phyloP scores from a whole-genome alignment of 768 basidiomycete genomes.

The Rhodosporidiobolus odoratus region DNA sequence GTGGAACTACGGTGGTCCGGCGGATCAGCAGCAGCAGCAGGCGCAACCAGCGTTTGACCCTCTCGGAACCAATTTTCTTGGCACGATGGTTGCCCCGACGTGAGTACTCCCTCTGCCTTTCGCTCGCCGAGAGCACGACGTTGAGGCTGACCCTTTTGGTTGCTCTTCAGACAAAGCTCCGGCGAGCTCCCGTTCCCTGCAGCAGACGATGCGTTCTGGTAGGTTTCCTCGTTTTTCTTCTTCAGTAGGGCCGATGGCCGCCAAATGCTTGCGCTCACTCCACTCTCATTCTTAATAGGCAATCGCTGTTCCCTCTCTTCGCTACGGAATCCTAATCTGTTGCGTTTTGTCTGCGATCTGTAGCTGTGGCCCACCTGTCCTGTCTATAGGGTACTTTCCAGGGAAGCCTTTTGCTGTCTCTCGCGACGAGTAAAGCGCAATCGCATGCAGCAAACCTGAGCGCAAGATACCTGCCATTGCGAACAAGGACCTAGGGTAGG shows the following conservation, averaged over 20 bases:
- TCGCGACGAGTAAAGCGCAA: too few species aligned
- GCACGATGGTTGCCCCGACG: not conserved
- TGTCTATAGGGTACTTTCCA: too few species aligned
- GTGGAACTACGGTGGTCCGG: not conserved
- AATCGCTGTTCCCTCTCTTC: slow-evolving; percentile 11
- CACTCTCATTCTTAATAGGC: not conserved
- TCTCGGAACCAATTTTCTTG: not conserved
- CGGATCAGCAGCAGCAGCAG: not conserved
- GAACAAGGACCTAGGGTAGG: too few species aligned
- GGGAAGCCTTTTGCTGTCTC: too few species aligned
- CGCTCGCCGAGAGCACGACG: too few species aligned
- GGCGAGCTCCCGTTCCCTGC: slow-evolving; percentile 4
- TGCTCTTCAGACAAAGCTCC: not conserved
- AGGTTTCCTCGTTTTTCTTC: not conserved
- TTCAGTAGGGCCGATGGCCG: too few species aligned
- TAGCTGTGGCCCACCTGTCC: not conserved
- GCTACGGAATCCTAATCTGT: not conserved
- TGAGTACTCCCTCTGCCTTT: not conserved
- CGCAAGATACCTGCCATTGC: too few species aligned
- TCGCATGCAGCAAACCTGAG: too few species aligned
- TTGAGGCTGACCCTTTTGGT: not conserved
- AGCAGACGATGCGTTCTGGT: slow-evolving; percentile 10
- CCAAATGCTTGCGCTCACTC: too few species aligned
- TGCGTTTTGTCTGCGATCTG: not conserved
- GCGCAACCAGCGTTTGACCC: not conserved